Base-by-base conservation (phyloP, 192 early-diverging fungal species). In the Coemansia sp. region DNA sequence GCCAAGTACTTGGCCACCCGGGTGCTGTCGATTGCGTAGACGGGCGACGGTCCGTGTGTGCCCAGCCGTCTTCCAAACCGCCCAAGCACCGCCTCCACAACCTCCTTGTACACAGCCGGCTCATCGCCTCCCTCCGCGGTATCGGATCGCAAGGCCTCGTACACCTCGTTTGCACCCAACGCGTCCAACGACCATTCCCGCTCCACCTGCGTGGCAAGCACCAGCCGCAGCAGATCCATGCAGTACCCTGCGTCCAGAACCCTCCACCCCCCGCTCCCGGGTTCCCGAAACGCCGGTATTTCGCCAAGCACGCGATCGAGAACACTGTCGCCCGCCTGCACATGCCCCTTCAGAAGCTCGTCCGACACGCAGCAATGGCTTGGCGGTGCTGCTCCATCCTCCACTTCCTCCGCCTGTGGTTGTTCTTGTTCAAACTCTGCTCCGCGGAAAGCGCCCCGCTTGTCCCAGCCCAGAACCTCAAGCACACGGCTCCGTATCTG, bases 151-250 rank as follows among this genome's bases (percentile, higher is more conserved):
- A 78, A 64, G 8, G 69, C 72, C 2, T 57, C 13, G 42, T 40
- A 68, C 43, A 74, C 72, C 19, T 37, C 16, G 6, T 64, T 43
- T 1, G 63, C 63, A 45, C 68, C 65, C 0, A 82, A 40, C 0
- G 67, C 60, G 40, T 77, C 65, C 12, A 65, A 51, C 15, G 67
- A 18, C 81, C 81, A 83, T 42, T 67, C 76, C 21, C 48, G 66
- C 59, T 83, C 81, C 2, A 75, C 59, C 32, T 72, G 69, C 1
- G 81, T 76, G 11, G 81, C 81, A 67, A 78, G 62, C 0, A 68
- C 45, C 65, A 83, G 37, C 1, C 76, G 81, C 65, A 83, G 63
- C 11, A 78, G 58, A 11, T 83, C 76, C 42, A 73, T 49, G 48
- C 69, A 72, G 58, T 78, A 83, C 36, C 43, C 73, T 1, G 71